Conservation (phyloP, 495 filamentous ascomycete species). For the Aspergillus bertholletiae region DNA sequence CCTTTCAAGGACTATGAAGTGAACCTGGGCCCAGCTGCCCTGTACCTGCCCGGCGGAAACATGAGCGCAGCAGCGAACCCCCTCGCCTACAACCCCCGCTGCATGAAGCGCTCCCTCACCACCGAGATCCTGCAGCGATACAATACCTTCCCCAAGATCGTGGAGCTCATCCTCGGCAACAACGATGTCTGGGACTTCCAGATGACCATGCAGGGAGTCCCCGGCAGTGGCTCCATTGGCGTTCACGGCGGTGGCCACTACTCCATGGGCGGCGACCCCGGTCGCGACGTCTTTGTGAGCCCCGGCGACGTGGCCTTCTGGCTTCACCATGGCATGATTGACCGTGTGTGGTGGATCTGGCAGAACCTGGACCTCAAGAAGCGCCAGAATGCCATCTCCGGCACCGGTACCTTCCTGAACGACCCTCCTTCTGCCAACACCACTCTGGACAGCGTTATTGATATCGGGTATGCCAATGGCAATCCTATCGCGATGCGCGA, state of each 20-base stretch:
- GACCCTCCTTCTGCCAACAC: constrained; percentile 43
- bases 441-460: constrained; percentile 41
- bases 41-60: constrained; percentile 26
- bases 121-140: constrained; percentile 39
- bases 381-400: constrained; percentile 43
- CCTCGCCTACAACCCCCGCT: constrained; percentile 56
- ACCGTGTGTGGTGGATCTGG: constrained; percentile 70
- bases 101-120: constrained; percentile 63
- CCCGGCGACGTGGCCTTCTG: constrained; percentile 67
- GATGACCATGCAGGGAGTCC: constrained; percentile 48
- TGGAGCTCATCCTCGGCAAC: constrained; percentile 42
- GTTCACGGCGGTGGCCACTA: constrained; percentile 65
- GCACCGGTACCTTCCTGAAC: constrained; percentile 58
- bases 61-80: constrained; percentile 15
- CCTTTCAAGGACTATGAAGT: constrained; percentile 52
- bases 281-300: constrained; percentile 55
- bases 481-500: constrained; percentile 37
- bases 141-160: constrained; percentile 47
- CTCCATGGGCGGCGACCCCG: constrained; percentile 58
- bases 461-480: constrained; percentile 40
- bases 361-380: constrained; percentile 52
- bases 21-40: constrained; percentile 49
- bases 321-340: constrained; percentile 67
- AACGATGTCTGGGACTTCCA: constrained; percentile 50
- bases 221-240: constrained; percentile 45